Evolutionary conservation across 495 filamentous ascomycete species (phyloP), one percentile per base, ranked within the genome.

Genomic region (Aspergillus affinis): DNA sequence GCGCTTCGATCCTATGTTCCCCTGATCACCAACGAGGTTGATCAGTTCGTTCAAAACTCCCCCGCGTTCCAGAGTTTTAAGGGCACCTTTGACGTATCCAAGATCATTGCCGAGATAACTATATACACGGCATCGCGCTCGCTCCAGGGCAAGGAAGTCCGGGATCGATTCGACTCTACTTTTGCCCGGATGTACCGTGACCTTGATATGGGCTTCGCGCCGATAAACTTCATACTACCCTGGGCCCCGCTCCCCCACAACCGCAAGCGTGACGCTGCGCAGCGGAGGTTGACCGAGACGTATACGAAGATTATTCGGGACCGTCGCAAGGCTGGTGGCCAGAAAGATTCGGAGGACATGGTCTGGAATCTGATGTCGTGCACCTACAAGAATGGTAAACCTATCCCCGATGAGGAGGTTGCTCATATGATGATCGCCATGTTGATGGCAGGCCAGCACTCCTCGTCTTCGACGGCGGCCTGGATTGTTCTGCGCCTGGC

Each of bases 401-500:
- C 77, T 4, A 65, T 87, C 17, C 84, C 85, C 0, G 84, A 88
- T 60, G 68, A 79, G 61, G 84, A 88, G 62, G 72, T 87, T 53
- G 85, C 85, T 4, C 82, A 86, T 62, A 87, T 88, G 78, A 87
- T 88, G 85, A 88, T 88, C 59, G 84, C 84, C 10, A 71, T 87
- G 13, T 75, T 88, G 47, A 86, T 87, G 83, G 85, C 85, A 47
- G 85, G 85, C 48, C 85, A 88, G 63, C 85, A 88, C 69, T 85
- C 83, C 3, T 81, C 83, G 3, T 84, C 84, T 9, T 83, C 82
- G 1, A 86, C 81, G 21, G 76, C 75, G 48, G 75, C 83, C 48
- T 86, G 85, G 84, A 86, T 88, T 59, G 65, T 87, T 45, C 70
- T 88, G 27, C 81, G 77, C 32, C 77, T 88, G 29, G 84, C 85